These are phyloP conservation scores for Cryptosporidium muris DNA, from an alignment of 169 alveolate genomes.

Conservation along the genomic window DNA sequence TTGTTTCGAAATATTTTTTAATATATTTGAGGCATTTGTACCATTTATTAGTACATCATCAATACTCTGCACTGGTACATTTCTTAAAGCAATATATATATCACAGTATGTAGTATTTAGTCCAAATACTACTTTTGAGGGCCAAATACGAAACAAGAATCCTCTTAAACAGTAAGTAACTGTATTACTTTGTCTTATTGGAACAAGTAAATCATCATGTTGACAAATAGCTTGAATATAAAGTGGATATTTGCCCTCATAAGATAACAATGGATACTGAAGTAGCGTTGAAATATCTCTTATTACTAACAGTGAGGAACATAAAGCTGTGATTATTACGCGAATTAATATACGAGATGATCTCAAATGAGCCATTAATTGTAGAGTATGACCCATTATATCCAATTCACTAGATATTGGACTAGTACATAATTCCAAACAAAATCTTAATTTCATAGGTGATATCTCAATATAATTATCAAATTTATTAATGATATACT, in stretches of 20 bases:
- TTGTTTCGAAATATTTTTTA: not conserved
- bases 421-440: conserved; percentile 55
- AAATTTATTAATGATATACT: conserved; percentile 6
- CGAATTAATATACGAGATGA: conserved; percentile 41
- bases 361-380: conserved; percentile 19
- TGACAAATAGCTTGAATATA: conserved; percentile 34
- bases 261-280: conserved; percentile 49
- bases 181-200: conserved; percentile 29
- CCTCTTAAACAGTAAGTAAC: conserved; percentile 56
- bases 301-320: conserved; percentile 58
- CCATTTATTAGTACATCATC: conserved; percentile 54
- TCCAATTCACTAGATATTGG: conserved; percentile 68
- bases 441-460: conserved; percentile 22
- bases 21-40: conserved; percentile 5
- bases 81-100: conserved; percentile 27
- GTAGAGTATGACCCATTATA: conserved; percentile 38
- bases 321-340: conserved; percentile 45
- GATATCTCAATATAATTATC: not conserved
- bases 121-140: not conserved
- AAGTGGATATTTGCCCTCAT: conserved; percentile 37
- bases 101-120: not conserved
- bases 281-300: conserved; percentile 29
- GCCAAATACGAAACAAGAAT: conserved; percentile 39
- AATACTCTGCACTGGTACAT: conserved; percentile 23
- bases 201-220: conserved; percentile 55